Conservation (phyloP, 2,329 filamentous ascomycete species). For the Aspergillus sp. region DNA sequence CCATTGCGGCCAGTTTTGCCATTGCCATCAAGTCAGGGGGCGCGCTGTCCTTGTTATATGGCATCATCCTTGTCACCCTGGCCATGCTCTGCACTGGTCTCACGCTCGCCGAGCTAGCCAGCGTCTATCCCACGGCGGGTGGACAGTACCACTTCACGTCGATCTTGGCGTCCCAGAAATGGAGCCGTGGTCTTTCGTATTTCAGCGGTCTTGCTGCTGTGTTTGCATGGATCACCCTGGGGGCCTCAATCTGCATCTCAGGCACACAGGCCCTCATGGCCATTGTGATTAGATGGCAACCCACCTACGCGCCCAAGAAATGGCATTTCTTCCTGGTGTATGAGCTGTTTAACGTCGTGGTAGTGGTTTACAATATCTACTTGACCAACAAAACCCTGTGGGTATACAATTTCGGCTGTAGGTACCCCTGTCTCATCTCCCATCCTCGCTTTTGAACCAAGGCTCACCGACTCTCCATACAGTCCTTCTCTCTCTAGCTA, state of each 20-base stretch:
- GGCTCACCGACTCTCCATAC: background rate
- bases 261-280: slow-evolving; percentile 20
- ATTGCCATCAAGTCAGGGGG: slow-evolving; percentile 24
- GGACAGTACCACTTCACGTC: slow-evolving; percentile 31
- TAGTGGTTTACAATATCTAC: slow-evolving; percentile 20
- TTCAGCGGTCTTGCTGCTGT: slow-evolving; percentile 20
- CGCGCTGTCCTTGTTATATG: slow-evolving; percentile 20
- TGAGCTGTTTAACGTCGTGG: slow-evolving; percentile 15
- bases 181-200: slow-evolving; percentile 22
- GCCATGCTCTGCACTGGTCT: slow-evolving; percentile 21
- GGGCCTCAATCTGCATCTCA: slow-evolving; percentile 18
- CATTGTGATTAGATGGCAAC: slow-evolving; percentile 21
- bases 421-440: background rate
- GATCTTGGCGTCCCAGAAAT: slow-evolving; percentile 24
- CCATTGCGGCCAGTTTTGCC: slow-evolving; percentile 24
- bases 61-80: slow-evolving; percentile 19
- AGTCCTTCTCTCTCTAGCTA: slow-evolving; percentile 21
- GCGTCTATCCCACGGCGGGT: slow-evolving; percentile 29
- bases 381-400: slow-evolving; percentile 22
- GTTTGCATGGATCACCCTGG: slow-evolving; percentile 22
- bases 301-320: slow-evolving; percentile 15
- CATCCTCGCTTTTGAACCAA: background rate
- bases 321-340: slow-evolving; percentile 25
- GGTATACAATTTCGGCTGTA: slow-evolving; percentile 23
- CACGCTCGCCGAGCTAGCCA: slow-evolving; percentile 28